phyloP scores from a whole-genome alignment of 352 stramenopile genomes.

The Discostella stelligera region DNA sequence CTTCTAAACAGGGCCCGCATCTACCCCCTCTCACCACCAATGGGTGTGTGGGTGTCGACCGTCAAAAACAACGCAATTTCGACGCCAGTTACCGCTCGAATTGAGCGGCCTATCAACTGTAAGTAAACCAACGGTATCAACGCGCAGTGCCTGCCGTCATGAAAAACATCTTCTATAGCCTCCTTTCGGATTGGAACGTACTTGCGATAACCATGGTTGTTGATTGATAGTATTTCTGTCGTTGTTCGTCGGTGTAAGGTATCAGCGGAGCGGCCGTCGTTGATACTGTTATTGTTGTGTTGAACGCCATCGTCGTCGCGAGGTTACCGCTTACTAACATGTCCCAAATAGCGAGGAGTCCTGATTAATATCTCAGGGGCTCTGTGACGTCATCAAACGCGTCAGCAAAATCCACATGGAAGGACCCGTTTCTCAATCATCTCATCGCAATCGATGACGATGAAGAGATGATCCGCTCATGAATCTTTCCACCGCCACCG shows the following conservation, averaged over 20 bases:
- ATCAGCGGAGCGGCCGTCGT: not conserved
- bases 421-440: no score
- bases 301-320: not conserved
- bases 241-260: not conserved
- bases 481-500: conserved; percentile 7
- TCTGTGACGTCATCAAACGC: not conserved
- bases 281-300: not conserved
- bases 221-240: not conserved
- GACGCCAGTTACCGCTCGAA: not conserved
- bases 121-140: not conserved
- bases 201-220: conserved; percentile 57
- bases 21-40: not conserved
- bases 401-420: not conserved
- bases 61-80: not conserved
- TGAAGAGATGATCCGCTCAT: not conserved
- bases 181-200: conserved; percentile 25
- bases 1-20: not conserved
- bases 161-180: not conserved
- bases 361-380: not conserved
- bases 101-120: not conserved
- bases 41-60: no score
- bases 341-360: not conserved
- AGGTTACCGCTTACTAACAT: conserved; percentile 8
- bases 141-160: not conserved
- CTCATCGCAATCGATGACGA: no score